A percentile compares a stretch with the other conserved stretches of the same genome.
Evolutionary conservation across 257 asterid species (phyloP).

Genomic region (Haberlea rhodopensis): DNA sequence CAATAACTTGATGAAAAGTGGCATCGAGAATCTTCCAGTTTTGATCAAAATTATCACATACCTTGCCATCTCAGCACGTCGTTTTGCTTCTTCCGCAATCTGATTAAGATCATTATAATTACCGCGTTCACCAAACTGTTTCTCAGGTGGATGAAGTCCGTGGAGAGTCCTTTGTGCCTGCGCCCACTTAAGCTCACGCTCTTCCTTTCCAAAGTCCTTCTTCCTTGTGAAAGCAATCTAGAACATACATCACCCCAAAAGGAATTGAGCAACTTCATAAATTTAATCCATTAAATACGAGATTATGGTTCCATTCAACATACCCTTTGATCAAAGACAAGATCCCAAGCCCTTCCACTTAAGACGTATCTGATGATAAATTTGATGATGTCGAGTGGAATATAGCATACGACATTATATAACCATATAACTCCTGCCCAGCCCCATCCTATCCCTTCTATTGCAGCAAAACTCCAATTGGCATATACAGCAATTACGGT

Average conservation of each 20-base stretch:
- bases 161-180: slow-evolving; percentile 30
- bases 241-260: not conserved
- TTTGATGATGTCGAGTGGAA: slow-evolving; percentile 27
- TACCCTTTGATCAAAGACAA: slow-evolving; percentile 25
- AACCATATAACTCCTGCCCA: slow-evolving; percentile 36
- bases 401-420: slow-evolving; percentile 22
- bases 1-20: not conserved
- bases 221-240: slow-evolving; percentile 30
- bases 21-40: not conserved
- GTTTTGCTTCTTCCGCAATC: slow-evolving; percentile 22
- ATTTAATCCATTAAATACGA: not conserved
- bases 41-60: not conserved
- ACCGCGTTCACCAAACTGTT: slow-evolving; percentile 20
- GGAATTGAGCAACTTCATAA: not conserved
- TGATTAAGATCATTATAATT: slow-evolving; percentile 12
- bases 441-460: slow-evolving; percentile 34
- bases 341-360: slow-evolving; percentile 30
- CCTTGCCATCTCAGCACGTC: slow-evolving; percentile 27
- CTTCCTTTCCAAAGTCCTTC: slow-evolving; percentile 31
- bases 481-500: slow-evolving; percentile 29
- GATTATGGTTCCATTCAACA: not conserved
- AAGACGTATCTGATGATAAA: slow-evolving; percentile 27
- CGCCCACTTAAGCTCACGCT: slow-evolving; percentile 32
- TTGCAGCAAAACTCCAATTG: slow-evolving; percentile 23
- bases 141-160: slow-evolving; percentile 25